These are phyloP conservation scores for Xylaria sp. DNA, from an alignment of 2,329 filamentous ascomycete species.

Conservation along the genomic window DNA sequence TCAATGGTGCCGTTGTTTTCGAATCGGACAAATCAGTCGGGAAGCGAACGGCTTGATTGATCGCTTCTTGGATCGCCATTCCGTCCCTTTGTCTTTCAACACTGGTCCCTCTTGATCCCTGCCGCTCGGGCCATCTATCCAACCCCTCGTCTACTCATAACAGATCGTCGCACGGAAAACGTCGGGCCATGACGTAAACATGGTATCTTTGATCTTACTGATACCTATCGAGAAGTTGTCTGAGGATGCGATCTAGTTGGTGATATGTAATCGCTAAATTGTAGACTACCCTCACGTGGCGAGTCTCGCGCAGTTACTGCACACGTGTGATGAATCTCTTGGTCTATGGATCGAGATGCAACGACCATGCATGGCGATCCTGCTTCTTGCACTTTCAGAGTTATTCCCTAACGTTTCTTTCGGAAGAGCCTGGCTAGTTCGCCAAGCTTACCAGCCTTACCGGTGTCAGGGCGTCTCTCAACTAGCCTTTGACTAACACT, in stretches of 20 bases:
- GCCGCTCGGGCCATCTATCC: conserved; percentile 63
- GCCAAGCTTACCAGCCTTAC: no score
- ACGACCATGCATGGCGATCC: conserved; percentile 61
- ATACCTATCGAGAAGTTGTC: conserved; percentile 21
- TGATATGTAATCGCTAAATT: conserved; percentile 67
- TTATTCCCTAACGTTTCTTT: not conserved
- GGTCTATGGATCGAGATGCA: conserved; percentile 68
- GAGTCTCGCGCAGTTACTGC: conserved; percentile 62
- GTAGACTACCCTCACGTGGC: conserved; percentile 65
- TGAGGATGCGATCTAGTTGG: conserved; percentile 55
- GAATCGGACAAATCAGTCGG: not conserved
- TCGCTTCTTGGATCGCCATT: conserved; percentile 51
- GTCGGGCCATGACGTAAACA: conserved; percentile 63
- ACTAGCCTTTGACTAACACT: not conserved
- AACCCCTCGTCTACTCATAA: conserved; percentile 60
- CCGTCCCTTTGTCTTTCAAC: conserved; percentile 58
- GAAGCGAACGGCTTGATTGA: not conserved
- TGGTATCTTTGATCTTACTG: conserved; percentile 55
- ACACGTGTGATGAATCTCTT: conserved; percentile 71
- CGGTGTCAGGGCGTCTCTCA: no score
- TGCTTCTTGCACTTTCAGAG: not conserved
- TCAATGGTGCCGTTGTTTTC: not conserved
- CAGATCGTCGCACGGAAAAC: conserved; percentile 61
- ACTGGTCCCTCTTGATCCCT: conserved; percentile 63
- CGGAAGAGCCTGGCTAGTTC: no score